Percentiles rank a stretch among this genome's conserved stretches.
phyloP scores from a whole-genome alignment of 108 stramenopile genomes.

The Aurantiochytrium sp. region DNA sequence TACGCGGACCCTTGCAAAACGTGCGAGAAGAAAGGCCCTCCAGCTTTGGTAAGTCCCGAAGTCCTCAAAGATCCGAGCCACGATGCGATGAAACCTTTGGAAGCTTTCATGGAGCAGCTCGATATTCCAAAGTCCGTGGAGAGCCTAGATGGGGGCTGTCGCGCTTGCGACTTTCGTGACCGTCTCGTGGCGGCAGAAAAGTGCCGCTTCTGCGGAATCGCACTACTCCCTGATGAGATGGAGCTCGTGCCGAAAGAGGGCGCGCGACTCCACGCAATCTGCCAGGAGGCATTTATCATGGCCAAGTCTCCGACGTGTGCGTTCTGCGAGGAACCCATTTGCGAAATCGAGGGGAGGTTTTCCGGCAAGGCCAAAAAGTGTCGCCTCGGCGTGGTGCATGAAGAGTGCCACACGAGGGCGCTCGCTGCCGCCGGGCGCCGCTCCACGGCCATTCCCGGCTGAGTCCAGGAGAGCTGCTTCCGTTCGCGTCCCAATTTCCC shows the following conservation, averaged over 20 bases:
- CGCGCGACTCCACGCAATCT: background rate
- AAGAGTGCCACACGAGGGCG: background rate
- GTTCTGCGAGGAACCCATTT: background rate
- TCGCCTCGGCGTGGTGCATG: slow-evolving; percentile 5
- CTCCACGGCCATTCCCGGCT: too few relatives aligned
- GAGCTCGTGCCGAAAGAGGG: background rate
- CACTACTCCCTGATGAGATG: background rate
- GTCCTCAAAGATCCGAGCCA: background rate
- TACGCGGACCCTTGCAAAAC: background rate
- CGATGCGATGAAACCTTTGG: background rate
- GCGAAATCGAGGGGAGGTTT: background rate
- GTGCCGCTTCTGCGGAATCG: background rate
- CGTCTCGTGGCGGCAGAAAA: background rate
- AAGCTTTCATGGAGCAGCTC: background rate
- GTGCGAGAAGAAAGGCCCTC: background rate
- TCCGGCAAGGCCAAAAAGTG: background rate
- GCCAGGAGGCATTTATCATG: background rate
- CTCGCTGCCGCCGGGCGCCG: background rate
- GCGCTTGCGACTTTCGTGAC: background rate
- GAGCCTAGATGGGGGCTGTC: background rate
- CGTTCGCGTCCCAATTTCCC: too few relatives aligned
- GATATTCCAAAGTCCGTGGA: background rate
- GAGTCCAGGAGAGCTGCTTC: too few relatives aligned
- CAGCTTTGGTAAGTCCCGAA: background rate
- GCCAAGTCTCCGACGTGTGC: background rate